Base-by-base conservation (phyloP, 2,329 filamentous ascomycete species). In the Periconia sp. region DNA sequence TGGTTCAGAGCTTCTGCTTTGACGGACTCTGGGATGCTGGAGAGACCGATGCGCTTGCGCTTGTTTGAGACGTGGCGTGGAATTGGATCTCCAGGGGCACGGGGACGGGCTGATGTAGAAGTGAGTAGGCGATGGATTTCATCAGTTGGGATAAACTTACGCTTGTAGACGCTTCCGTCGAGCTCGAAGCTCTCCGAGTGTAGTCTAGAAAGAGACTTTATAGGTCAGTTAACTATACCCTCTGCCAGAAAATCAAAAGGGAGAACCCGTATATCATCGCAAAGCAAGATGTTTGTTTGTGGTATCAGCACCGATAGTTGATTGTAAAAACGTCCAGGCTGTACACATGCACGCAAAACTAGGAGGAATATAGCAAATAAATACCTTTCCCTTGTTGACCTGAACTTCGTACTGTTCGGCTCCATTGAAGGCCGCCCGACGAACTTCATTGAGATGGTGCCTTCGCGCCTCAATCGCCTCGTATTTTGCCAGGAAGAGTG, bases 401-500 rank as follows among this genome's bases (percentile, higher is more conserved):
- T 46, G 52, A 3, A 49, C 45, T 31, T 55, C 52, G 3, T 54
- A 52, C 54, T 59, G 51, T 2, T 55, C 37, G 3, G 55, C 47
- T 49, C 58, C 60, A 9, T 61, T 57, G 41, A 64, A 64, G 14
- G 64, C 62, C 14, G 48, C 55, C n/a, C 49, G 43, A 20, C 68
- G 61, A 9, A 60, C 51, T 19, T 61, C 61, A 45, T 70, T 71
- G 48, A 70, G 62, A 35, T 54, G 55, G 15, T 60, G 55, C 54
- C 54, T 56, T 13, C 62, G 57, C 7, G 52, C 49, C 15, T 54
- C 43, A 20, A 70, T 64, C 3, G 56, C 59, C 48, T 66, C 53
- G 41, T 58, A 65, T 55, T 72, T 72, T 1, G 48, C 46, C 41
- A 62, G 59, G 53, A 67, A 72, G 10, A 68, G 47, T 2, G 54